Conservation (phyloP, 371 early-diverging fungal genomes). For the Mortierella sp. region DNA sequence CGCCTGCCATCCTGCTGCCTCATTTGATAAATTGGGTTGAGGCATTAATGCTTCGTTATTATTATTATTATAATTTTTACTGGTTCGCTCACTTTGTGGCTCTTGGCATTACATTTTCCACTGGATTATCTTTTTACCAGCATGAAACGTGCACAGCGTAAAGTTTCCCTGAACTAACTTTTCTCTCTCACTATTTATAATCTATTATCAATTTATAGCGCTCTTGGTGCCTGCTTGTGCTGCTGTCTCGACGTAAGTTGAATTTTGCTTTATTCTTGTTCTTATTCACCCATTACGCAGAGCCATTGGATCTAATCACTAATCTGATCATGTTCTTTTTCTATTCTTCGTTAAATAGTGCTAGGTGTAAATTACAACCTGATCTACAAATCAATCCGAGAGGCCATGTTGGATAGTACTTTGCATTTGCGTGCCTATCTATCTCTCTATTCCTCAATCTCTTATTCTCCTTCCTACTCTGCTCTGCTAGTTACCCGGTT, state of each 20-base stretch:
- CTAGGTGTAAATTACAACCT: too few relatives aligned
- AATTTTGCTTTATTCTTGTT: neutral
- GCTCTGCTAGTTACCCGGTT: too few relatives aligned
- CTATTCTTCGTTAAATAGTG: too few relatives aligned
- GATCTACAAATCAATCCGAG: too few relatives aligned
- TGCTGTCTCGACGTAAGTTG: slow-evolving; percentile 44
- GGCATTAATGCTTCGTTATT: neutral
- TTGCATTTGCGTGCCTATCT: too few relatives aligned
- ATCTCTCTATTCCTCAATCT: too few relatives aligned
- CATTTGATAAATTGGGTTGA: neutral
- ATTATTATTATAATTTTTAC: neutral
- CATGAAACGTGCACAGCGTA: too few relatives aligned
- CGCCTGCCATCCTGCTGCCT: too few relatives aligned
- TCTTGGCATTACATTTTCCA: neutral
- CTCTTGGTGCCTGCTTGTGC: slow-evolving; percentile 57
- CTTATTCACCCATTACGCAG: neutral
- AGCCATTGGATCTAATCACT: too few relatives aligned
- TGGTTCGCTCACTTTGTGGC: neutral
- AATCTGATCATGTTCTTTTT: neutral
- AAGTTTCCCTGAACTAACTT: neutral
- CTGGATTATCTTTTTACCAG: slow-evolving; percentile 3
- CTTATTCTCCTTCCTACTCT: too few relatives aligned
- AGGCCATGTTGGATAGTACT: too few relatives aligned
- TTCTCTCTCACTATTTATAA: neutral
- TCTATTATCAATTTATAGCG: slow-evolving; percentile 13